These are phyloP conservation scores for Trichoderma polysporum DNA, from an alignment of 2,329 filamentous ascomycete species.

Conservation along the genomic window DNA sequence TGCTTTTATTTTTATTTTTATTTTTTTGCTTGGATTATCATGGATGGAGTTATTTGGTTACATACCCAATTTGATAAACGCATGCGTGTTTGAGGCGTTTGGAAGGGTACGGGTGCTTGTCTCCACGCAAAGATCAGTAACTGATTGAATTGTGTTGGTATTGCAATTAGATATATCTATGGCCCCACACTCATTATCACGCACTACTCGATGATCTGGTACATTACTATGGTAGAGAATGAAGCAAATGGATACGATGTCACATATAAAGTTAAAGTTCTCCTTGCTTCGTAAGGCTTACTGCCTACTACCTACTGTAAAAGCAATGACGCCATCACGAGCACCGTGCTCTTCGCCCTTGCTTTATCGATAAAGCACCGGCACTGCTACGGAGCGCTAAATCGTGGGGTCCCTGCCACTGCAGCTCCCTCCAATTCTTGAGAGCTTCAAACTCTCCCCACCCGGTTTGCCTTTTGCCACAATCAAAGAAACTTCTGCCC, in stretches of 20 bases:
- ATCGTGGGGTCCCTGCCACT: slow-evolving; percentile 6
- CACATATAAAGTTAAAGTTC: neutral
- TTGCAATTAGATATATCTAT: neutral
- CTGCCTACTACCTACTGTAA: neutral
- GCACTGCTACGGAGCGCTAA: too few relatives aligned
- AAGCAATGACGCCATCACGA: neutral
- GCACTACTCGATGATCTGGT: neutral
- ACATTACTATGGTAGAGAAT: neutral
- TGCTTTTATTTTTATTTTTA: neutral
- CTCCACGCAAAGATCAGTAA: neutral
- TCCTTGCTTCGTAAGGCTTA: neutral
- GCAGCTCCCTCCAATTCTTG: neutral
- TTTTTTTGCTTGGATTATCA: neutral
- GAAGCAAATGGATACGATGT: neutral
- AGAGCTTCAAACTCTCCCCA: neutral
- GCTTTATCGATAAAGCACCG: slow-evolving; percentile 13
- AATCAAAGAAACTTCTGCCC: neutral
- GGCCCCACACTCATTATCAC: neutral
- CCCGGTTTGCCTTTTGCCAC: neutral
- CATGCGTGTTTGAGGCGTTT: neutral
- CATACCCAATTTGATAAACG: slow-evolving; percentile 4
- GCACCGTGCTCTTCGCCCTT: neutral
- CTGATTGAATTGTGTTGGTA: neutral
- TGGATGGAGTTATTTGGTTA: slow-evolving; percentile 6
- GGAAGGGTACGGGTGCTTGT: neutral